Evolutionary conservation across 2,329 filamentous ascomycete genomes (phyloP).

Genomic region (Lecanicillium sp.): DNA sequence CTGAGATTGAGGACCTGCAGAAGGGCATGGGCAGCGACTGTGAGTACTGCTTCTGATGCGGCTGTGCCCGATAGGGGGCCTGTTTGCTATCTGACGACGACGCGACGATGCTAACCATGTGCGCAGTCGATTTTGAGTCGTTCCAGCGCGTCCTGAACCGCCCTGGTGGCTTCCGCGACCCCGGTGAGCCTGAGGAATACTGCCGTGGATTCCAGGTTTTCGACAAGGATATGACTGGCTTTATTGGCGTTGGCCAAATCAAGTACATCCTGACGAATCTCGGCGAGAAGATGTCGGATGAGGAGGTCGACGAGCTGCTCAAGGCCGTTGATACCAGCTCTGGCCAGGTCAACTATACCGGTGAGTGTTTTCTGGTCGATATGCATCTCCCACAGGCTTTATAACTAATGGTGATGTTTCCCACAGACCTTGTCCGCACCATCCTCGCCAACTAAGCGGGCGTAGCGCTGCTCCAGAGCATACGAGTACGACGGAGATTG

Average conservation of each 20-base stretch:
- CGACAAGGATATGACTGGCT: conserved; percentile 97
- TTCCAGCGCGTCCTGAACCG: conserved; percentile 97
- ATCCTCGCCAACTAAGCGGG: conserved; percentile 69
- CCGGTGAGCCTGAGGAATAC: conserved; percentile 96
- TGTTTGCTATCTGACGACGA: background rate
- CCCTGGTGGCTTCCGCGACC: conserved; percentile 95
- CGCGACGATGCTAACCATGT: conserved; percentile 2
- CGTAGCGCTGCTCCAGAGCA: background rate
- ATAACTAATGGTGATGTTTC: background rate
- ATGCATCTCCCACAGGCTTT: too few relatives aligned
- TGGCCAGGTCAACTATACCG: conserved; percentile 95
- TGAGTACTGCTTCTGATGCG: conserved; percentile 42
- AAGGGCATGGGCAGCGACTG: conserved; percentile 84
- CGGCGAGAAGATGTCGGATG: conserved; percentile 98
- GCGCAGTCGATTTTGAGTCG: conserved; percentile 88
- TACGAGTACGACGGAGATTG: too few relatives aligned
- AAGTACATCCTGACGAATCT: conserved; percentile 97
- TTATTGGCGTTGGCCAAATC: conserved; percentile 94
- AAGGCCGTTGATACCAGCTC: conserved; percentile 96
- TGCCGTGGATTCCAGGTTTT: conserved; percentile 98
- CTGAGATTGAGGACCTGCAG: conserved; percentile 89
- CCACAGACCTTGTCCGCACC: conserved; percentile 72
- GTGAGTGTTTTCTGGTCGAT: conserved; percentile 42
- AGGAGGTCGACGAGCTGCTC: conserved; percentile 96
- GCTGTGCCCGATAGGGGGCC: background rate